Percentiles rank a stretch among this genome's conserved stretches.
These are phyloP conservation scores for Coelastrella sp. DNA, from an alignment of 139 green algal species.

Conservation along the genomic window DNA sequence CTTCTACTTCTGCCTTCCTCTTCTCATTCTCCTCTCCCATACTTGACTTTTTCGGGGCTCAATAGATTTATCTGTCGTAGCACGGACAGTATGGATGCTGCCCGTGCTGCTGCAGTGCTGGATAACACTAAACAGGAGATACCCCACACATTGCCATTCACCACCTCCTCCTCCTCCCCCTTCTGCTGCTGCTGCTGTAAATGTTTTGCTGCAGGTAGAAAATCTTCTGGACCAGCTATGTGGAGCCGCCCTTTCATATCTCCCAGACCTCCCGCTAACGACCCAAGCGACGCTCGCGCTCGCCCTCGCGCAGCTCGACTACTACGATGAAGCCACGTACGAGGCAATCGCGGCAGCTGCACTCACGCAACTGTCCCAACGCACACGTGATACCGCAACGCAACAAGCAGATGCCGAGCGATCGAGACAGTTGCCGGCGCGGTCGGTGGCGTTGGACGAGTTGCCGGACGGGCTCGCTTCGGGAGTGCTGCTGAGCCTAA, in stretches of 20 bases:
- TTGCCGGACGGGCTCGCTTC: not conserved
- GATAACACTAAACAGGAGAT: no score
- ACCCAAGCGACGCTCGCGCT: constrained; percentile 19
- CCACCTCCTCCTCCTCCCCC: not conserved
- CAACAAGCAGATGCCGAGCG: not conserved
- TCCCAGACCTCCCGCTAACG: constrained; percentile 3
- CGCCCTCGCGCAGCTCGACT: constrained; percentile 33
- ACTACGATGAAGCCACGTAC: constrained; percentile 34
- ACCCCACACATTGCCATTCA: no score
- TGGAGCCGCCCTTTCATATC: not conserved
- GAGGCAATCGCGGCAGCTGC: not conserved
- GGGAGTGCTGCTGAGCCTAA: constrained; percentile 23
- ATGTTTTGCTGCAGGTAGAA: constrained; percentile 24
- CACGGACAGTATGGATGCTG: no score
- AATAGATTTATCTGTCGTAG: no score
- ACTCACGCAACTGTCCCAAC: not conserved
- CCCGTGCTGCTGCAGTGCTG: no score
- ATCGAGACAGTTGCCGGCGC: not conserved
- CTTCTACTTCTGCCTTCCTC: no score
- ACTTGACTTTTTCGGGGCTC: no score
- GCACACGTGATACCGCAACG: not conserved
- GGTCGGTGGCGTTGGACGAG: not conserved
- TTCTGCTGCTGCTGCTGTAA: not conserved
- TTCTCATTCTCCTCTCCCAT: no score
- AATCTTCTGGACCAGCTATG: constrained; percentile 25